Conservation (phyloP, 1,284 basidiomycete species). For the Cutaneotrichosporon cyanovorans region DNA sequence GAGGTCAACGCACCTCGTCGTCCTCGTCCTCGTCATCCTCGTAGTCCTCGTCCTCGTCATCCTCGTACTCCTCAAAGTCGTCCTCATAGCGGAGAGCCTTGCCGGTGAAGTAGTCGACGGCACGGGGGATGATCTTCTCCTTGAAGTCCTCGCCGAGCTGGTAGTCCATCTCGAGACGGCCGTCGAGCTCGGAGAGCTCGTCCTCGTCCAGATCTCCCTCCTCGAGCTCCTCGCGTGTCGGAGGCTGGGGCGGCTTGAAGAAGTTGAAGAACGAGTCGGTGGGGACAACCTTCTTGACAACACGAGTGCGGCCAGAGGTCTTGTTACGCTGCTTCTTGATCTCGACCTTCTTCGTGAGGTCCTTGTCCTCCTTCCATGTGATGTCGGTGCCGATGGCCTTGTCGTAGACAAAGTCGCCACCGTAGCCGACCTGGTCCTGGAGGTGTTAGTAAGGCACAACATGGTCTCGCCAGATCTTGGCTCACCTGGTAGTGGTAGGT, state of each 20-base stretch:
- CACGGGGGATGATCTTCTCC: slow-evolving; percentile 93
- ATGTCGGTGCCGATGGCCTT: slow-evolving; percentile 82
- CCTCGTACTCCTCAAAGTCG: slow-evolving; percentile 61
- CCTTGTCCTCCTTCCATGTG: slow-evolving; percentile 97
- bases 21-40: slow-evolving; percentile 40
- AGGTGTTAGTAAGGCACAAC: background rate
- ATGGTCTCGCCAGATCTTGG: slow-evolving; percentile 10
- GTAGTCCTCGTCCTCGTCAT: slow-evolving; percentile 54
- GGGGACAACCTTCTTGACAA: slow-evolving; percentile 79
- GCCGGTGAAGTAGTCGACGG: slow-evolving; percentile 92
- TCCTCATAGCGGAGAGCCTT: slow-evolving; percentile 87
- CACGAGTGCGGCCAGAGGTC: slow-evolving; percentile 86
- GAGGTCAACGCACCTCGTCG: no score
- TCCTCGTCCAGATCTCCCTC: slow-evolving; percentile 75
- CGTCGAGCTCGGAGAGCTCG: slow-evolving; percentile 80
- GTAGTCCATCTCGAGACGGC: slow-evolving; percentile 91
- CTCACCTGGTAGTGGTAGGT: slow-evolving; percentile 82
- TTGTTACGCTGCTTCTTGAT: slow-evolving; percentile 99
- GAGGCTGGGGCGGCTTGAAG: slow-evolving; percentile 78
- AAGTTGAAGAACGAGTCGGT: slow-evolving; percentile 97
- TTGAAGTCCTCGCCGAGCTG: slow-evolving; percentile 98
- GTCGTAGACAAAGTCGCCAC: slow-evolving; percentile 93
- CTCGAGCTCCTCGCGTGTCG: slow-evolving; percentile 61
- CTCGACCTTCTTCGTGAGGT: slow-evolving; percentile 93
- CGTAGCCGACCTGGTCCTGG: slow-evolving; percentile 76